phyloP scores from a whole-genome alignment of 2,329 filamentous ascomycete species.

The Colletotrichum sp. region DNA sequence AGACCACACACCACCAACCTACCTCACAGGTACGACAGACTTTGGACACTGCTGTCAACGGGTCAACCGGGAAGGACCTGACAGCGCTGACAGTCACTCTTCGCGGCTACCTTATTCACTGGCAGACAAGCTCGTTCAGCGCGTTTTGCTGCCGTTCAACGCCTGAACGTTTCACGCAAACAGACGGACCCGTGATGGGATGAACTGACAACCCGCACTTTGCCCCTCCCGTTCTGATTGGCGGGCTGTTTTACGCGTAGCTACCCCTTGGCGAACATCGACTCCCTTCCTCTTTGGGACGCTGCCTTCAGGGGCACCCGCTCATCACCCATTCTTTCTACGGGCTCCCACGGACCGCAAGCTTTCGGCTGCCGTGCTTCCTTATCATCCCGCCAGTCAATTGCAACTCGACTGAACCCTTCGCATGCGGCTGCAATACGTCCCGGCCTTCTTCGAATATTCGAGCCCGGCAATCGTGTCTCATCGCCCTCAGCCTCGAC shows the following conservation, averaged over 20 bases:
- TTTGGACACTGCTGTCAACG: neutral
- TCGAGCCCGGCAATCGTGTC: neutral
- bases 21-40: neutral
- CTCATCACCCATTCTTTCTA: neutral
- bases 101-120: neutral
- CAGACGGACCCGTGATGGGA: neutral
- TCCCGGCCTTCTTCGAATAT: neutral
- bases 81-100: neutral
- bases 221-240: neutral
- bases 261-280: neutral
- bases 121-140: neutral
- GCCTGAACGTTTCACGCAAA: neutral
- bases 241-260: neutral
- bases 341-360: neutral
- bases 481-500: neutral
- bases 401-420: neutral
- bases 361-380: neutral
- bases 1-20: neutral
- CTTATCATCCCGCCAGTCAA: neutral
- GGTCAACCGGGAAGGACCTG: neutral
- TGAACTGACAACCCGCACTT: neutral
- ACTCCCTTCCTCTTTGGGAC: constrained; percentile 2
- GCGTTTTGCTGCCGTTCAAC: neutral
- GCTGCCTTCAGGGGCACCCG: neutral
- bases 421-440: neutral